These are phyloP conservation scores for Xenosphaeropsis pyriputrescens DNA, from an alignment of 2,329 filamentous ascomycete genomes.

Conservation along the genomic window DNA sequence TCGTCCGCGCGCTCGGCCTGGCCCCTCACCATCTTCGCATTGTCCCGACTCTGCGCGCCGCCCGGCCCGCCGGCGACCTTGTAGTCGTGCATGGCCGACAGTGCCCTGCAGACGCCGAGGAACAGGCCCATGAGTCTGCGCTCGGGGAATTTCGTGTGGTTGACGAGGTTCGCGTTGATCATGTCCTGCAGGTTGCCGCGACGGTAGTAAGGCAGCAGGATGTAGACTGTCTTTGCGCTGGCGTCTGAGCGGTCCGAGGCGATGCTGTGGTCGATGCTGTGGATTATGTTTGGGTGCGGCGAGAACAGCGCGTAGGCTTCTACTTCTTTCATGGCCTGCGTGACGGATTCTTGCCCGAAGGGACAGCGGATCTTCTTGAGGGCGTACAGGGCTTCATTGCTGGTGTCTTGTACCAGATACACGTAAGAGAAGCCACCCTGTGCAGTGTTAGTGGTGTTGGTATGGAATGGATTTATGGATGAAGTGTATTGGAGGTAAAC, in stretches of 20 bases:
- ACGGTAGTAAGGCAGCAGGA: slow-evolving; percentile 88
- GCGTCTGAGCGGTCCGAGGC: slow-evolving; percentile 55
- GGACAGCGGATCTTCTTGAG: slow-evolving; percentile 98
- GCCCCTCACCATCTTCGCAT: slow-evolving; percentile 23
- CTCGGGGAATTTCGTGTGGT: slow-evolving; percentile 83
- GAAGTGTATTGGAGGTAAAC: slow-evolving; percentile 8
- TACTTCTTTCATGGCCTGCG: slow-evolving; percentile 90
- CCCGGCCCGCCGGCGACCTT: slow-evolving; percentile 45
- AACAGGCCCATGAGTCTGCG: slow-evolving; percentile 78
- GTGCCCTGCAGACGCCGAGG: slow-evolving; percentile 75
- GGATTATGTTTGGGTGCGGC: slow-evolving; percentile 74
- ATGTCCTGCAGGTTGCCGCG: slow-evolving; percentile 93
- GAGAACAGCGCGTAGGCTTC: slow-evolving; percentile 90
- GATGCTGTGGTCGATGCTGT: slow-evolving; percentile 69
- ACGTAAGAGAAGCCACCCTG: slow-evolving; percentile 97
- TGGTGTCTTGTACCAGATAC: slow-evolving; percentile 90
- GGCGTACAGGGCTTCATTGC: slow-evolving; percentile 71
- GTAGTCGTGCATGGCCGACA: slow-evolving; percentile 88
- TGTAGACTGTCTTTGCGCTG: slow-evolving; percentile 85
- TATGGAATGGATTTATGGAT: neutral
- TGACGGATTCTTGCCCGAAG: slow-evolving; percentile 91
- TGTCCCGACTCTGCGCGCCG: slow-evolving; percentile 30
- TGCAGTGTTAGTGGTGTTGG: slow-evolving; percentile 4
- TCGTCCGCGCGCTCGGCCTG: slow-evolving; percentile 23
- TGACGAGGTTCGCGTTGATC: slow-evolving; percentile 97